Percentiles rank a stretch among this genome's conserved stretches.
Conservation (phyloP, 2,329 filamentous ascomycete species). For the Bimuria novae-zelandiae region DNA sequence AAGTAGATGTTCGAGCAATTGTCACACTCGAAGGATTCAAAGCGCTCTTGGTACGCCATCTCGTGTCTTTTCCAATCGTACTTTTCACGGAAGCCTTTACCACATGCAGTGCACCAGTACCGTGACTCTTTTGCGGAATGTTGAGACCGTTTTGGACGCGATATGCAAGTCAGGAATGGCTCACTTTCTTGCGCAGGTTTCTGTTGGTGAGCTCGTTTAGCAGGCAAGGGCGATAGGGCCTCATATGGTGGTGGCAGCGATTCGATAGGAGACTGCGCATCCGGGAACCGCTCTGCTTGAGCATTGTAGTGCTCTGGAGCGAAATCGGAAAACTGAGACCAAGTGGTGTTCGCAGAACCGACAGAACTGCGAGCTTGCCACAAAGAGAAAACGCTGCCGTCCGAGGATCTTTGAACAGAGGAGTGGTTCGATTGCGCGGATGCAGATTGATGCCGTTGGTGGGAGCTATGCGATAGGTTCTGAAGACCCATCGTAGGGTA, state of each 20-base stretch:
- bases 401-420: slow-evolving; percentile 22
- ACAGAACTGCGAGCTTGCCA: slow-evolving; percentile 23
- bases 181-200: slow-evolving; percentile 20
- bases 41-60: slow-evolving; percentile 69
- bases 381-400: slow-evolving; percentile 25
- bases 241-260: slow-evolving; percentile 11
- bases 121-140: slow-evolving; percentile 26
- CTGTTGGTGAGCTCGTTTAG: slow-evolving; percentile 14
- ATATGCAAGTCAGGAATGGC: slow-evolving; percentile 36
- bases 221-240: background rate
- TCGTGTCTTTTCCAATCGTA: slow-evolving; percentile 72
- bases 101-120: slow-evolving; percentile 51
- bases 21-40: slow-evolving; percentile 66
- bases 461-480: slow-evolving; percentile 9
- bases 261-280: slow-evolving; percentile 5
- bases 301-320: slow-evolving; percentile 17
- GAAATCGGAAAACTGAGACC: slow-evolving; percentile 23
- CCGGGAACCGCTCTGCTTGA: slow-evolving; percentile 16
- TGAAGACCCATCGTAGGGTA: slow-evolving; percentile 13
- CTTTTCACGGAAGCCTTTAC: slow-evolving; percentile 67
- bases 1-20: slow-evolving; percentile 68
- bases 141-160: slow-evolving; percentile 26
- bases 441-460: slow-evolving; percentile 22
- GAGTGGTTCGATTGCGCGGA: slow-evolving; percentile 27
- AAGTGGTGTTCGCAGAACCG: slow-evolving; percentile 28